These are phyloP conservation scores for Kluyveromyces sp. DNA, from an alignment of 1,139 yeast genomes.

Conservation along the genomic window DNA sequence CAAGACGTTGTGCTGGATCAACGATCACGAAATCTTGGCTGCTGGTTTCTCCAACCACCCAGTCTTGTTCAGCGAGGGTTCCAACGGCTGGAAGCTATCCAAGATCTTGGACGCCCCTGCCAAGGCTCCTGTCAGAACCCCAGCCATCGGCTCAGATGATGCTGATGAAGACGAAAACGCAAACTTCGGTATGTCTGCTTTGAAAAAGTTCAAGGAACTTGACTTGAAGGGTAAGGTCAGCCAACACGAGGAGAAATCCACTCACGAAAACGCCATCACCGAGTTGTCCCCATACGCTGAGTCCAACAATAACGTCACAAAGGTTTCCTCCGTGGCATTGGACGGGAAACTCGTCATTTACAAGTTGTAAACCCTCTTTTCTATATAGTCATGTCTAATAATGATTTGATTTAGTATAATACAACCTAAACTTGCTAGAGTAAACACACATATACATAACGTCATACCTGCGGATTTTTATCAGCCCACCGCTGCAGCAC, in stretches of 20 bases:
- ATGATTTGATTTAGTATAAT: neutral
- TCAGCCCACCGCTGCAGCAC: conserved; percentile 34
- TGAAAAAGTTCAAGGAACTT: conserved; percentile 91
- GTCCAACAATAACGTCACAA: conserved; percentile 37
- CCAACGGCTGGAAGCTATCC: conserved; percentile 58
- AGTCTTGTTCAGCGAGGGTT: conserved; percentile 68
- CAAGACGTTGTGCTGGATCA: conserved; percentile 61
- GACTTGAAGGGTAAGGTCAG: conserved; percentile 84
- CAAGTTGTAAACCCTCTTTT: conserved; percentile 10
- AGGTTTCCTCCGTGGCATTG: conserved; percentile 68
- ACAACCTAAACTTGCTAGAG: too few species aligned
- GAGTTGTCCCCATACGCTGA: conserved; percentile 43
- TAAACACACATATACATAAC: too few species aligned
- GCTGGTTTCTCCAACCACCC: conserved; percentile 96
- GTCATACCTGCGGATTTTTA: neutral
- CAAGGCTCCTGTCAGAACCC: conserved; percentile 22
- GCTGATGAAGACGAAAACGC: conserved; percentile 53
- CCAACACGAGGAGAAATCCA: conserved; percentile 54
- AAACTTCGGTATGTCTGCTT: conserved; percentile 64
- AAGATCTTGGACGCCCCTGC: conserved; percentile 57
- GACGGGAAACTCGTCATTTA: conserved; percentile 87
- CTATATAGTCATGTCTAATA: neutral
- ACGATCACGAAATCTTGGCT: conserved; percentile 61
- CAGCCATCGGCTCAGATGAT: conserved; percentile 30
- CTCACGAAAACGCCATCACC: conserved; percentile 88